Evolutionary conservation across 1,139 yeast genomes (phyloP), one percentile per base, ranked within the genome.

Genomic region (Blastobotrys proliferans): DNA sequence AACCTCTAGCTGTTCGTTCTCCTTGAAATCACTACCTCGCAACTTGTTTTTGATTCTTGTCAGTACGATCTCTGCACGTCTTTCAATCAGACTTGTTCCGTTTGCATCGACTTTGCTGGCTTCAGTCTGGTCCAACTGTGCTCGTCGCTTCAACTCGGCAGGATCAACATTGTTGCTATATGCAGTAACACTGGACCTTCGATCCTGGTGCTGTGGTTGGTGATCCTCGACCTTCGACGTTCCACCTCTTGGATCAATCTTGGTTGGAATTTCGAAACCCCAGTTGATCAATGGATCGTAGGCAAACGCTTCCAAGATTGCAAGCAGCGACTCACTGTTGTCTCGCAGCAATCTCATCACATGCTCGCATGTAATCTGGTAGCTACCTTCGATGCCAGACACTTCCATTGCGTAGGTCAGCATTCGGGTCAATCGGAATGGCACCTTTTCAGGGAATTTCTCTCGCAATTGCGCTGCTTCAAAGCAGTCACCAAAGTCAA

Each of bases 401-500:
- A 94, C 97, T 63, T 94, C 99, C 97, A 94, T 92, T 0, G 98
- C 99, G 64, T 88, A 90, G 26, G 94, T 88, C 52, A 94, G 73
- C 99, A 94, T 94, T 63, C 98, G 74, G 0, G 99, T 94, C 49
- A 94, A 74, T 63, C 99, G 76, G 69, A 94, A 94, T 11, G 99
- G 99, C 19, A 94, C 98, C 64, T 90, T 90, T 61, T 94, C 99
- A 0, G 99, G 99, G 63, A 84, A 94, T 61, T 92, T 94, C 54
- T 92, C 98, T 55, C 99, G 77, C 50, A 94, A 68, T 44, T 92
- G 88, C 0, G 99, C 98, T 1, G 97, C 97, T 61, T 94, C 99
- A 60, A 94, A 94, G 74, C 99, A 94, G 62, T 94, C 99, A 54
- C 98, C 99, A 65, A 92, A 94, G 72, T 94, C 99, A 66, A 94